These are phyloP conservation scores for Aureobasidium namibiae DNA, from an alignment of 2,329 filamentous ascomycete species.

Conservation along the genomic window DNA sequence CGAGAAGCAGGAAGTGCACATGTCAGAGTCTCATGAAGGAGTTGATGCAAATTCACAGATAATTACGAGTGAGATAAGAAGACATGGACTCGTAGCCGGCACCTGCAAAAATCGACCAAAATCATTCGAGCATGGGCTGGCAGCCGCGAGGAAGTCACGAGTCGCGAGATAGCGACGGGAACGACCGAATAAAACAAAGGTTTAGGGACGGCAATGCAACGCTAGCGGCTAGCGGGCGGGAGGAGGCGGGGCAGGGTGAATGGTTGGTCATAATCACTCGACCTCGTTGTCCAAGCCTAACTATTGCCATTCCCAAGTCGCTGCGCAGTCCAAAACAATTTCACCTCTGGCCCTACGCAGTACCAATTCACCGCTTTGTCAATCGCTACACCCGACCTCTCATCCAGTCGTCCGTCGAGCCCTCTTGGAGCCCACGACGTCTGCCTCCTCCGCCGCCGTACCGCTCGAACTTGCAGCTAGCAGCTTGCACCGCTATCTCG, in stretches of 20 bases:
- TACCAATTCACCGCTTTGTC: not conserved
- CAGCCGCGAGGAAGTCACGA: not conserved
- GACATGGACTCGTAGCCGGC: not conserved
- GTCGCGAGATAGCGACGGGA: not conserved
- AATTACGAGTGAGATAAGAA: not conserved
- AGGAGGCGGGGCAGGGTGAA: constrained; percentile 1
- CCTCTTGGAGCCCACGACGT: not conserved
- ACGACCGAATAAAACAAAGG: constrained; percentile 1
- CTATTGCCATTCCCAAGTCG: constrained; percentile 5
- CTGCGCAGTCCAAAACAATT: not conserved
- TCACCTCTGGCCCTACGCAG: not conserved
- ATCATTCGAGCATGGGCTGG: not conserved
- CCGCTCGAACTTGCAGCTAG: not conserved
- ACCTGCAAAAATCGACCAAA: not conserved
- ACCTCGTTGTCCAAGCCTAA: not conserved
- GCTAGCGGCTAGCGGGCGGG: not conserved
- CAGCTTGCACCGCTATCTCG: too few relatives aligned
- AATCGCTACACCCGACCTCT: not conserved
- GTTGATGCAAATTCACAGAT: too few relatives aligned
- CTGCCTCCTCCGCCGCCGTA: not conserved
- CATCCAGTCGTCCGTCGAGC: not conserved
- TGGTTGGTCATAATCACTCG: constrained; percentile 3
- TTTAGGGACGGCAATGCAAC: not conserved
- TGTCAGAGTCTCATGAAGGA: not conserved
- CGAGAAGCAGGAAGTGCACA: not conserved